phyloP scores from a whole-genome alignment of 805 yeast genomes.

The Teunomyces cretensis region DNA sequence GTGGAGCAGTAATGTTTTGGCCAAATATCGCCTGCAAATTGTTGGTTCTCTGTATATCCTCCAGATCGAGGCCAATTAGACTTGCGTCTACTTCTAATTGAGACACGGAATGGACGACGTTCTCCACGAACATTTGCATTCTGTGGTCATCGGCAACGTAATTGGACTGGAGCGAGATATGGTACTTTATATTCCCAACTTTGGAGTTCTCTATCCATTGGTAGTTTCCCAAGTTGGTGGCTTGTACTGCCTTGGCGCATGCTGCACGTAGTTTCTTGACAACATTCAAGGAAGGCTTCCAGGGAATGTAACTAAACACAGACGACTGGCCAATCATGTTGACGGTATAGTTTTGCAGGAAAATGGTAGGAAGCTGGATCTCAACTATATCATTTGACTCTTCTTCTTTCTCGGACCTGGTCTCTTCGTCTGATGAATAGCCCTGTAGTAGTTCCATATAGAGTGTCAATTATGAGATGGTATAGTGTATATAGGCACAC shows the following conservation, averaged over 20 bases:
- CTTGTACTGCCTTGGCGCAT: slow-evolving; percentile 5
- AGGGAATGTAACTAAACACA: slow-evolving; percentile 18
- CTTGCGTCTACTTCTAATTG: neutral
- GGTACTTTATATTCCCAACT: slow-evolving; percentile 11
- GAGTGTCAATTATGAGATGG: neutral
- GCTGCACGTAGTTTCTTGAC: slow-evolving; percentile 6
- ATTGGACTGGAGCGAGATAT: slow-evolving; percentile 18
- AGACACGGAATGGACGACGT: slow-evolving; percentile 6
- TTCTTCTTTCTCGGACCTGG: neutral
- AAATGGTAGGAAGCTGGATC: slow-evolving; percentile 2
- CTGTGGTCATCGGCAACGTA: slow-evolving; percentile 8
- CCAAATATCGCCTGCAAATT: slow-evolving; percentile 6
- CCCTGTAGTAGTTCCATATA: slow-evolving; percentile 8
- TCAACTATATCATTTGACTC: neutral
- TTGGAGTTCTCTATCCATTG: slow-evolving; percentile 1
- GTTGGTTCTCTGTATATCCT: slow-evolving; percentile 1
- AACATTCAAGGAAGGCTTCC: slow-evolving; percentile 12
- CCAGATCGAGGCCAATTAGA: slow-evolving; percentile 4
- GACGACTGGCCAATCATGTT: slow-evolving; percentile 10
- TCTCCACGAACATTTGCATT: slow-evolving; percentile 8
- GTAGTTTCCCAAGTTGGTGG: slow-evolving; percentile 3
- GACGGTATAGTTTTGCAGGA: slow-evolving; percentile 20
- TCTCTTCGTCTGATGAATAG: slow-evolving; percentile 14
- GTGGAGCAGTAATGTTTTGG: neutral
- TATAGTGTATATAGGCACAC: neutral